A percentile compares a stretch with the other conserved stretches of the same genome.
Evolutionary conservation across 768 basidiomycete species (phyloP).

Genomic region (Pleurotus djamor): DNA sequence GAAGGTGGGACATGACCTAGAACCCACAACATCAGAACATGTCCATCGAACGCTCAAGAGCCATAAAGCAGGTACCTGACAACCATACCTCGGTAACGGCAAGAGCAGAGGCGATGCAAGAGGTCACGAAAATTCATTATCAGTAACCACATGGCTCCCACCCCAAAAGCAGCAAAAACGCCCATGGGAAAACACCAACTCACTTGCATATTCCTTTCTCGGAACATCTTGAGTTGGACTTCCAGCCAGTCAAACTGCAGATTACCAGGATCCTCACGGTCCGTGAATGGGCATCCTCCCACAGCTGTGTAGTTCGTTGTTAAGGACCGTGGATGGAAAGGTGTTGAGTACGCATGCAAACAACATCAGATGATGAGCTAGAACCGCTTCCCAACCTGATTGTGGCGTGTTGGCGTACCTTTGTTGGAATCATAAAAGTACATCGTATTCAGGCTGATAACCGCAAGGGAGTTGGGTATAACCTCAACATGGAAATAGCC

Average conservation of each 20-base stretch:
- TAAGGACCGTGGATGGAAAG: neutral
- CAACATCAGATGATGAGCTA: conserved; percentile 11
- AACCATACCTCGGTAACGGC: conserved; percentile 28
- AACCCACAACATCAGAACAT: conserved; percentile 18
- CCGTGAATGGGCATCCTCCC: conserved; percentile 64
- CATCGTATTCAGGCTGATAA: conserved; percentile 85
- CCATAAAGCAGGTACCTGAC: conserved; percentile 28
- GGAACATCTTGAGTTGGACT: conserved; percentile 71
- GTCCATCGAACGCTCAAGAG: neutral
- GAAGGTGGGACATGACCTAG: conserved; percentile 87
- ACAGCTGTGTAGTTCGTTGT: conserved; percentile 49
- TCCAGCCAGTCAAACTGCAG: conserved; percentile 90
- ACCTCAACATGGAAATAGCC: conserved; percentile 84
- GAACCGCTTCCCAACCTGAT: neutral
- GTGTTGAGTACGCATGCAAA: neutral
- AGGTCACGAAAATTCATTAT: conserved; percentile 1
- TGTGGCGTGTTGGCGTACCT: conserved; percentile 38
- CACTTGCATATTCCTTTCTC: conserved; percentile 74
- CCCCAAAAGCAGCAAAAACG: neutral
- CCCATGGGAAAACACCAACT: conserved; percentile 13
- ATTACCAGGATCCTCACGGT: conserved; percentile 81
- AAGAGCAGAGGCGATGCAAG: conserved; percentile 3
- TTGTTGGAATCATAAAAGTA: conserved; percentile 92
- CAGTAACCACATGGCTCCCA: conserved; percentile 9
- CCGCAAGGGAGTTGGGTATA: conserved; percentile 70